Conservation (phyloP, 140 eudicot species). For the Artemisia princeps region DNA sequence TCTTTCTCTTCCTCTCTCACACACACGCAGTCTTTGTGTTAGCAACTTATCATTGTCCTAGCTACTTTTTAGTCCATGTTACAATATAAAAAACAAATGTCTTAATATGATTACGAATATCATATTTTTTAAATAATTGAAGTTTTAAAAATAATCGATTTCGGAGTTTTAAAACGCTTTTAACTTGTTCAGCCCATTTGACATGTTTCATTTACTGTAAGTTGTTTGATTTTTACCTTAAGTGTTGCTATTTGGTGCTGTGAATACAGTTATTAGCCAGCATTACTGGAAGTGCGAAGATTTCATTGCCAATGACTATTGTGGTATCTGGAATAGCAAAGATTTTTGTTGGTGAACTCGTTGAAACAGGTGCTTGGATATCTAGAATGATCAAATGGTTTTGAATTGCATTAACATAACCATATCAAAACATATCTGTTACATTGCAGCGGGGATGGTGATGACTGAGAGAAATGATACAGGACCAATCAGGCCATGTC, state of each 20-base stretch:
- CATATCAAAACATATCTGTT: neutral
- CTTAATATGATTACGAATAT: too few species aligned
- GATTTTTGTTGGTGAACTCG: conserved; percentile 90
- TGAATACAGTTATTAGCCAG: conserved; percentile 63
- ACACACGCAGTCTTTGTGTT: neutral
- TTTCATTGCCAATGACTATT: conserved; percentile 82
- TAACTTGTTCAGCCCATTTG: too few species aligned
- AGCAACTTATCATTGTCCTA: neutral
- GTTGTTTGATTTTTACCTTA: neutral
- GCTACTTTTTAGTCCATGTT: too few species aligned
- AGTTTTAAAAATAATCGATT: too few species aligned
- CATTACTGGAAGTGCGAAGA: conserved; percentile 81
- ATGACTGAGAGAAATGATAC: conserved; percentile 76
- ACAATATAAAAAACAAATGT: too few species aligned
- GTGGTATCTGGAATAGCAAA: conserved; percentile 92
- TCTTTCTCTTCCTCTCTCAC: conserved; percentile 1
- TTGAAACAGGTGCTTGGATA: conserved; percentile 58
- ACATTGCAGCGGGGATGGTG: conserved; percentile 62
- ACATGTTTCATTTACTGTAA: too few species aligned
- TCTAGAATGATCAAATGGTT: neutral
- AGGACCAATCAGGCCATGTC: conserved; percentile 92
- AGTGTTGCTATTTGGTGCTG: conserved; percentile 12
- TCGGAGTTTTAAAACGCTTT: too few species aligned
- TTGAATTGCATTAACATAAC: neutral
- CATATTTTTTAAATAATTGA: too few species aligned